Evolutionary conservation across 192 early-diverging fungal genomes (phyloP), one percentile per base, ranked within the genome.

Genomic region (Helicostylum pulchrum): DNA sequence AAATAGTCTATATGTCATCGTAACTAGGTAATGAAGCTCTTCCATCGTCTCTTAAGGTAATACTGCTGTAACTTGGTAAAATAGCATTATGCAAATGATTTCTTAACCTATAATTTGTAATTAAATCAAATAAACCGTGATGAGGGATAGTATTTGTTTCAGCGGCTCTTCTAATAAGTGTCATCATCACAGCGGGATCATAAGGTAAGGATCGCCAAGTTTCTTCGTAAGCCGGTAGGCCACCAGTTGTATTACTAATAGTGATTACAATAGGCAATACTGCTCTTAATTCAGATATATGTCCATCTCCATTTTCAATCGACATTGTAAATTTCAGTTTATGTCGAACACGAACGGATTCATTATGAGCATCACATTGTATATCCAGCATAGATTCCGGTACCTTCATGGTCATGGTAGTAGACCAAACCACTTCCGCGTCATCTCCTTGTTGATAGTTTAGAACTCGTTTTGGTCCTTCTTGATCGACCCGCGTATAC

Each of bases 301-400:
- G 61, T 0, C 48, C 64, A 17, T 56, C 66, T 53, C 47, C 12
- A 47, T 71, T 65, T 20, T 66, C 42, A 23, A 63, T 32, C n/a
- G 64, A 69, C n/a, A 67, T 55, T 0, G 65, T 34, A 34, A 75
- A 78, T 49, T 69, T 71, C 6, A 78, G 10, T 55, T 72, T 69
- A 62, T 78, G 77, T 3, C 55, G 49, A 12, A 78, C 50, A 5
- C 49, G 15, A 20, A 75, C 71, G 8, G 50, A 49, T n/a, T 67
- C 66, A 32, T 65, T 78, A 8, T 66, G 48, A 2, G 65, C 34
- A 63, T 78, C 66, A 20, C 58, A 75, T 36, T 65, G 66, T 57
- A 71, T 56, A 12, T 50, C 51, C 14, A 49, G 1, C 7, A 20
- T 31, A 5, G 44, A 46, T 7, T n/a, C 46, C 5, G 69, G 73